phyloP scores from a whole-genome alignment of 2,329 filamentous ascomycete genomes.

The Aschersonia sp. region DNA sequence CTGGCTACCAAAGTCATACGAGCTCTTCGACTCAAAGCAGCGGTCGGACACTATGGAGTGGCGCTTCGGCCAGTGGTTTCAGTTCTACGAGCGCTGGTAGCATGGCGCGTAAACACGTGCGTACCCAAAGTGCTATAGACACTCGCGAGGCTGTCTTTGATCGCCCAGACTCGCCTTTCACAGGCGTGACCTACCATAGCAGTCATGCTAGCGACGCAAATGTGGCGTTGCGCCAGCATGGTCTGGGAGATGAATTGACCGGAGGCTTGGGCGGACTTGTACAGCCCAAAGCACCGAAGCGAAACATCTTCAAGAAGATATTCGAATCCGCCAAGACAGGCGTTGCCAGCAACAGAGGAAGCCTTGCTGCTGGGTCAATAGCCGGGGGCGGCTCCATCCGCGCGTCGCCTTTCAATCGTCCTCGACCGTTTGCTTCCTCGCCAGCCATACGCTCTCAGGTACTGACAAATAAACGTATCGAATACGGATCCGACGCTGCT shows the following conservation, averaged over 20 bases:
- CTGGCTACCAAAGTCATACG: slow-evolving; percentile 54
- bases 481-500: slow-evolving; percentile 34
- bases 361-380: slow-evolving; percentile 47
- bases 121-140: slow-evolving; percentile 52
- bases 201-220: slow-evolving; percentile 55
- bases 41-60: slow-evolving; percentile 83
- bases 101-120: slow-evolving; percentile 60
- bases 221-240: slow-evolving; percentile 43
- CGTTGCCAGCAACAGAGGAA: slow-evolving; percentile 77
- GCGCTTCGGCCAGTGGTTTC: slow-evolving; percentile 75
- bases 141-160: slow-evolving; percentile 40
- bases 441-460: slow-evolving; percentile 31
- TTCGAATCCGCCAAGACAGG: slow-evolving; percentile 89
- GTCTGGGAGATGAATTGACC: slow-evolving; percentile 49
- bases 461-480: slow-evolving; percentile 18
- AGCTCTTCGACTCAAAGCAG: slow-evolving; percentile 68
- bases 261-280: slow-evolving; percentile 66
- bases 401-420: slow-evolving; percentile 27
- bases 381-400: slow-evolving; percentile 27
- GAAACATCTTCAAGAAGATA: slow-evolving; percentile 91
- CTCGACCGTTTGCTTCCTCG: slow-evolving; percentile 17
- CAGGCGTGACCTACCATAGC: slow-evolving; percentile 79
- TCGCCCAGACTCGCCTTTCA: slow-evolving; percentile 51
- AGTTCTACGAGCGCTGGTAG: slow-evolving; percentile 94
- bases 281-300: slow-evolving; percentile 63